Base-by-base conservation (phyloP, 345 rosid species). In the Trapa bicornis region DNA sequence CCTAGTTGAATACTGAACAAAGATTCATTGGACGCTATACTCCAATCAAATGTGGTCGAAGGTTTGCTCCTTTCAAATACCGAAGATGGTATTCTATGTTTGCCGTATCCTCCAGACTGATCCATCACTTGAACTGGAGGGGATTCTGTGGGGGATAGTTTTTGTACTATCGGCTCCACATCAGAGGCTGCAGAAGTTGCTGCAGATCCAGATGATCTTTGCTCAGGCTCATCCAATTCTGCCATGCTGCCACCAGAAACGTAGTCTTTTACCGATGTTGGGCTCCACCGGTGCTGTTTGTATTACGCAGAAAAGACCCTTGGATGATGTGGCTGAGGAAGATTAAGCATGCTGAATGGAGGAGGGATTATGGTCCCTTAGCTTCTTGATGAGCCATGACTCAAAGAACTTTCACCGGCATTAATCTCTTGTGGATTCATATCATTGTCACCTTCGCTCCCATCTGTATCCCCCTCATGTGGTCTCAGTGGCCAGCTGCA, bases 61-160 rank as follows among this genome's bases (percentile, higher is more conserved):
- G 87, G 67, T 71, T 70, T 75, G 69, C 65, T 78, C 38, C 76
- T 78, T 69, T 75, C 89, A 68, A 88, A 86, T 54, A 88, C 66
- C 43, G 83, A 70, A 8, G 83, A 68, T 0, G 97, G 88, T 48
- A 91, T 86, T 76, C 93, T 79, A 12, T 17, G 47, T 35, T 85
- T 89, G 65, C 84, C 88, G 47, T 62, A 70, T 61, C 67, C 75
- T 35, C 52, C 79, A 3, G 80, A 54, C 37, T 88, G 77, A 2
- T 85, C 85, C 98, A 93, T 93, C 45, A 79, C 77, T 83, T 93
- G 98, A 58, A 80, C 29, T 2, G 80, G 75, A 67, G 97, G 98
- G 61, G 88, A 83, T 72, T 76, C 75, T 12, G 74, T 84, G 16
- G 86, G 77, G 13, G 82, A 73, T 5, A 48, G 39, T 43, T 7